phyloP scores from a whole-genome alignment of 1,139 yeast genomes.

The Taphrina wiesneri region DNA sequence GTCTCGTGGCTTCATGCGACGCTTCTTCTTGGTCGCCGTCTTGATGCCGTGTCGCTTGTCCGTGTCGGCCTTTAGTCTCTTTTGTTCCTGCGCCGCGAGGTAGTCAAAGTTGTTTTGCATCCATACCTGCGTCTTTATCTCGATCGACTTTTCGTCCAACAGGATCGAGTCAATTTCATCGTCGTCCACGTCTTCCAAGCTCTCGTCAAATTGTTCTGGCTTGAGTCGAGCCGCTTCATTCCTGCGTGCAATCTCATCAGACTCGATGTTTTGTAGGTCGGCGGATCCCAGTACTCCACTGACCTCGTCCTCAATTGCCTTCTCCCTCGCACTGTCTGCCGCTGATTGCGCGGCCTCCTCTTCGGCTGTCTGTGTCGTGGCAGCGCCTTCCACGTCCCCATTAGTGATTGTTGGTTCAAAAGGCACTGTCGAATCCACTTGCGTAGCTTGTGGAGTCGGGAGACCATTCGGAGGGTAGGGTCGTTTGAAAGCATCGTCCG shows the following conservation, averaged over 20 bases:
- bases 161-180: constrained; percentile 65
- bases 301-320: constrained; percentile 44
- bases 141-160: constrained; percentile 65
- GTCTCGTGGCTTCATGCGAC: constrained; percentile 42
- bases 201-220: constrained; percentile 56
- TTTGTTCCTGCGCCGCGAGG: constrained; percentile 78
- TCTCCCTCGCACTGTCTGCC: constrained; percentile 14
- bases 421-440: constrained; percentile 37
- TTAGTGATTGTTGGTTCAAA: neutral
- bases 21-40: constrained; percentile 43
- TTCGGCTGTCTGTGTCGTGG: neutral
- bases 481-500: constrained; percentile 12
- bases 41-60: constrained; percentile 57
- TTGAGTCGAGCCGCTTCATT: constrained; percentile 44
- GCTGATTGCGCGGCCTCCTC: neutral
- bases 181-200: constrained; percentile 77
- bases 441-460: constrained; percentile 16
- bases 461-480: constrained; percentile 17
- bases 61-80: constrained; percentile 79
- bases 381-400: neutral
- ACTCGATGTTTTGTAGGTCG: constrained; percentile 42
- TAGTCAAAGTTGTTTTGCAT: constrained; percentile 83
- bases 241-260: constrained; percentile 36
- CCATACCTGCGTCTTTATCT: constrained; percentile 79
- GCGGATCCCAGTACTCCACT: constrained; percentile 57